A percentile compares a stretch with the other conserved stretches of the same genome.
phyloP scores from a whole-genome alignment of 1,284 basidiomycete species.

The Lentinus polychrous region DNA sequence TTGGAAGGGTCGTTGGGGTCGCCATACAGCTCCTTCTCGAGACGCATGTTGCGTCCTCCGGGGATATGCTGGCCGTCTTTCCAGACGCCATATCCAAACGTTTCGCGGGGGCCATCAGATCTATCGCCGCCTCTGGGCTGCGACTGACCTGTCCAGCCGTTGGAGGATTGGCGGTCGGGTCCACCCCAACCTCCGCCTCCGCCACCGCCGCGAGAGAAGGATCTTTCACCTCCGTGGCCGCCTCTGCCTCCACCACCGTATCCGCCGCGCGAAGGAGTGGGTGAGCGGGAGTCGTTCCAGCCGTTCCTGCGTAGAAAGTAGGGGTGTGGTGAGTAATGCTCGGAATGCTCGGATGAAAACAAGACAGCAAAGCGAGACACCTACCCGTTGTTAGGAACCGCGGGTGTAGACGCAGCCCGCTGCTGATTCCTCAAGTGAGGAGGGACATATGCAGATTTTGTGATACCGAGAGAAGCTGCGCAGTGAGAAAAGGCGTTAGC shows the following conservation, averaged over 20 bases:
- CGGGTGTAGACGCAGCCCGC: conserved; percentile 65
- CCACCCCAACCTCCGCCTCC: conserved; percentile 45
- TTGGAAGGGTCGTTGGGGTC: conserved; percentile 78
- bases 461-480: conserved; percentile 60
- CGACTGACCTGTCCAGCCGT: conserved; percentile 29
- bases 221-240: conserved; percentile 38
- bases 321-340: neutral
- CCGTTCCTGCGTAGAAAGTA: conserved; percentile 38
- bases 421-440: conserved; percentile 82
- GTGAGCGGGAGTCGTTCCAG: conserved; percentile 66
- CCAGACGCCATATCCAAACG: conserved; percentile 79
- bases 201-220: conserved; percentile 26
- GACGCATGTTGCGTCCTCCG: conserved; percentile 76
- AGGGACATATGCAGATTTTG: conserved; percentile 86
- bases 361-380: conserved; percentile 13
- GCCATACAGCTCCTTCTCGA: conserved; percentile 96
- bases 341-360: neutral
- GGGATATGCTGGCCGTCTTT: conserved; percentile 83
- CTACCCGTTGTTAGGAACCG: conserved; percentile 42
- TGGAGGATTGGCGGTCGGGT: conserved; percentile 33
- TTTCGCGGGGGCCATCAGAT: conserved; percentile 37
- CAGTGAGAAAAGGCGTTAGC: conserved; percentile 16
- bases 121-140: conserved; percentile 23
- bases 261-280: conserved; percentile 48
- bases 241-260: conserved; percentile 39